These are phyloP conservation scores for Polyplosphaeria fusca DNA, from an alignment of 495 filamentous ascomycete genomes.

Conservation along the genomic window DNA sequence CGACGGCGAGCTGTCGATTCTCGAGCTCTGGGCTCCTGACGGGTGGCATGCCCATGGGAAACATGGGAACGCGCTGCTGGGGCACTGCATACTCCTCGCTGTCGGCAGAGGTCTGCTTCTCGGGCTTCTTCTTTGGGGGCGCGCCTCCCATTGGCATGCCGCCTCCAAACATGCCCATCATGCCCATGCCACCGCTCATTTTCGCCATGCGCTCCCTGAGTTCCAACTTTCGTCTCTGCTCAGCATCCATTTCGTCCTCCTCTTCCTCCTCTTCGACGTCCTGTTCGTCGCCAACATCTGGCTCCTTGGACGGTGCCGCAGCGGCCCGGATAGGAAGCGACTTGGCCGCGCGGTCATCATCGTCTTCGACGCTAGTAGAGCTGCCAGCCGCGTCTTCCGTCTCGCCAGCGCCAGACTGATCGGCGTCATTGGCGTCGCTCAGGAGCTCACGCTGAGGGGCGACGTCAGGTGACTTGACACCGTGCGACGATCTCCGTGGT, in stretches of 20 bases:
- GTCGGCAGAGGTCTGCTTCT: slow-evolving; percentile 49
- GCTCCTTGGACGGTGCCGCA: slow-evolving; percentile 28
- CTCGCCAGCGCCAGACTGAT: slow-evolving; percentile 83
- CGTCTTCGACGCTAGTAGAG: slow-evolving; percentile 70
- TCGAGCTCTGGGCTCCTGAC: slow-evolving; percentile 42
- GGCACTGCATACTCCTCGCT: slow-evolving; percentile 46
- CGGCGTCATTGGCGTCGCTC: slow-evolving; percentile 85
- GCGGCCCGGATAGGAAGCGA: slow-evolving; percentile 22
- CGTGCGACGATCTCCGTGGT: slow-evolving; percentile 42
- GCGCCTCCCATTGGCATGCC: slow-evolving; percentile 59
- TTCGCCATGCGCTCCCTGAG: slow-evolving; percentile 93
- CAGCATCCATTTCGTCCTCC: slow-evolving; percentile 82
- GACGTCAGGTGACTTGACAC: slow-evolving; percentile 54
- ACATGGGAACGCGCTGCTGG: slow-evolving; percentile 72
- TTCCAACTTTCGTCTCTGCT: slow-evolving; percentile 80
- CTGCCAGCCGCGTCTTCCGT: slow-evolving; percentile 77
- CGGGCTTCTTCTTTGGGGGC: slow-evolving; percentile 61
- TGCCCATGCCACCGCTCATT: slow-evolving; percentile 97
- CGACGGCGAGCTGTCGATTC: slow-evolving; percentile 39
- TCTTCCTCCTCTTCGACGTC: slow-evolving; percentile 48
- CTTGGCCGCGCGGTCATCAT: slow-evolving; percentile 51
- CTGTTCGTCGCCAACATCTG: slow-evolving; percentile 42
- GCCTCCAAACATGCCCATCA: slow-evolving; percentile 87
- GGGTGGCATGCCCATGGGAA: slow-evolving; percentile 65
- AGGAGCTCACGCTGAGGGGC: slow-evolving; percentile 52